Base-by-base conservation (phyloP, 352 stramenopile species). In the Phytophthora lateralis region DNA sequence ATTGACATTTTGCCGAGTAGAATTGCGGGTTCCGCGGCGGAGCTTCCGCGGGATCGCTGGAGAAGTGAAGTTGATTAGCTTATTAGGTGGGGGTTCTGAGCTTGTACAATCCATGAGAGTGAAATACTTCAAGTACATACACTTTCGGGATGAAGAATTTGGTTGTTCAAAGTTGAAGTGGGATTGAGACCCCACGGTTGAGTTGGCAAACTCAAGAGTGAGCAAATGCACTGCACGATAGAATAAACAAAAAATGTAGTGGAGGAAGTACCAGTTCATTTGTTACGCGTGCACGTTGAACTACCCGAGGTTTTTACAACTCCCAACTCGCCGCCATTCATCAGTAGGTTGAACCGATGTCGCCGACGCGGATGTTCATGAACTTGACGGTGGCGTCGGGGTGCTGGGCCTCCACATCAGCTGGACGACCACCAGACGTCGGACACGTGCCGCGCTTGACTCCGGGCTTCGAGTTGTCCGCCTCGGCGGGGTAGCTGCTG, bases 351-450 rank as follows among this genome's bases (percentile, higher is more conserved):
- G 78, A 82, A 43, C 62, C 78, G 37, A 93, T 84, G 52, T 89
- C 77, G 27, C 84, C 84, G 12, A 90, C 69, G 26, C 76, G 78
- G 49, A 93, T 88, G 69, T 90, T 89, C 69, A 76, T 80, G 69
- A 82, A 92, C 62, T 76, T 85, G 43, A 90, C 76, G 2, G 60
- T 83, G 21, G 83, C 81, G 49, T 88, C 74, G 2, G 81, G 79
- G n/a, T 76, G 48, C 44, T 82, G 66, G 12, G 69, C 46, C 48
- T 82, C 60, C 3, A 91, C 65, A 1, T 88, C 78, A 18, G 55
- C 59, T 6, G 83, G 83, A 51, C 65, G 60, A 41, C 82, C 81
- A 53, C 79, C 52, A 3, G 66, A 80, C 5, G 73, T 85, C 17
- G 81, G 65, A 38, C 84, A 93, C 47, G 72, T 45, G 38, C 79